Base-by-base conservation (phyloP, 192 early-diverging fungal genomes). In the Coemansia sp. region DNA sequence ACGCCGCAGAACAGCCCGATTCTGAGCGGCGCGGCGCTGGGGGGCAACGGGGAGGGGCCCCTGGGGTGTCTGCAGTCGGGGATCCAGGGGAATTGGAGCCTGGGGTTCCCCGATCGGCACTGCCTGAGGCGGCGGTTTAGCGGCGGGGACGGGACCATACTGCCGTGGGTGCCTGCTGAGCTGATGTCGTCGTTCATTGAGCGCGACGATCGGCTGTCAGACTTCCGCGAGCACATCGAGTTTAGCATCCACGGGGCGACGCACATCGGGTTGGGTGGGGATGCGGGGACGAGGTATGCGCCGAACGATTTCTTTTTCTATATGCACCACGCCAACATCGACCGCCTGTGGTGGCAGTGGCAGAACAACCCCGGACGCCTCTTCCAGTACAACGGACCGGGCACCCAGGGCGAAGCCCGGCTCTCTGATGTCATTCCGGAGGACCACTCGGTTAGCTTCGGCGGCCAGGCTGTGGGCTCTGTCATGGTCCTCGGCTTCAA, bases 261-360 rank as follows among this genome's bases (percentile, higher is more conserved):
- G 36, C 84, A 85, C 11, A 64, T 85, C 16, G 80, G 80, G 3
- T 35, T 85, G 21, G 80, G 79, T 67, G 82, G 79, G 44, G 86
- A 86, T 65, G 77, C 78, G 53, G 69, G 68, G 3, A 78, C 76
- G 3, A 72, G 63, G 61, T 78, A 70, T 57, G 82, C 85, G 24
- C 72, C 84, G n/a, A 80, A 77, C 67, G 89, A 90, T 53, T 82
- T 86, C 29, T 74, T 87, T 67, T 90, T 90, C 75, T 84, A 73
- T 56, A 76, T 89, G 67, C 87, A 90, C 73, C 89, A 90, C 57
- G 86, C 86, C 56, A 86, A 83, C 62, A 77, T 89, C 39, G 89
- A 87, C 66, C 74, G 79, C 27, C 72, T 89, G 60, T 89, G 86
- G 86, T 79, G 69, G 72, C 39, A 67, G 64, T 87, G 86, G 85